phyloP scores from a whole-genome alignment of 2,329 filamentous ascomycete species.

The Claviceps capensis region DNA sequence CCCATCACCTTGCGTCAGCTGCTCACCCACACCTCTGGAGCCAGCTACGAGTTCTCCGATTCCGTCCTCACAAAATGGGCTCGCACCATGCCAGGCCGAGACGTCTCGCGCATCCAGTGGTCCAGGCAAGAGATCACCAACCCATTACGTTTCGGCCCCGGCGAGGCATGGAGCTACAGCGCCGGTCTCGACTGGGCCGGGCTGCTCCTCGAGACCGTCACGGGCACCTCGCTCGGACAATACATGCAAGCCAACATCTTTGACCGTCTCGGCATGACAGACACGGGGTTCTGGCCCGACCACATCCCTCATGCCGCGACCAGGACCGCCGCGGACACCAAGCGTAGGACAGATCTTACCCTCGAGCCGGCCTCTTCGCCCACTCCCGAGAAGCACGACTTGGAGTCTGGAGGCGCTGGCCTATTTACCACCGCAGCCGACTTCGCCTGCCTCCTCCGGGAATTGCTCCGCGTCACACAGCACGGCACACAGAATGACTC shows the following conservation, averaged over 20 bases:
- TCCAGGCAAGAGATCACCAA: constrained; percentile 24
- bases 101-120: constrained; percentile 17
- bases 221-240: constrained; percentile 20
- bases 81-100: constrained; percentile 16
- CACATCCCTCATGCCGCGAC: constrained; percentile 13
- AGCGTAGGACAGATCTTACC: background rate
- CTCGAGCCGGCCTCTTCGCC: constrained; percentile 11
- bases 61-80: constrained; percentile 28
- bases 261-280: constrained; percentile 20
- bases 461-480: constrained; percentile 21
- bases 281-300: constrained; percentile 24
- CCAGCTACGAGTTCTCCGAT: constrained; percentile 29
- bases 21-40: constrained; percentile 35
- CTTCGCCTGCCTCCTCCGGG: constrained; percentile 22
- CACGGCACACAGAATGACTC: constrained; percentile 8
- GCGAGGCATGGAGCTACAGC: constrained; percentile 36
- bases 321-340: constrained; percentile 11
- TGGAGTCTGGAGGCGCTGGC: constrained; percentile 30
- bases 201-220: constrained; percentile 26
- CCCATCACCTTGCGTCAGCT: constrained; percentile 29
- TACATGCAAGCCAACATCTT: constrained; percentile 26
- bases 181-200: constrained; percentile 33
- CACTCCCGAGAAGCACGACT: constrained; percentile 16
- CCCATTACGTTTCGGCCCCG: constrained; percentile 31
- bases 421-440: constrained; percentile 28